These are phyloP conservation scores for Dendrostoma leiphaemia DNA, from an alignment of 2,329 filamentous ascomycete genomes.

Conservation along the genomic window DNA sequence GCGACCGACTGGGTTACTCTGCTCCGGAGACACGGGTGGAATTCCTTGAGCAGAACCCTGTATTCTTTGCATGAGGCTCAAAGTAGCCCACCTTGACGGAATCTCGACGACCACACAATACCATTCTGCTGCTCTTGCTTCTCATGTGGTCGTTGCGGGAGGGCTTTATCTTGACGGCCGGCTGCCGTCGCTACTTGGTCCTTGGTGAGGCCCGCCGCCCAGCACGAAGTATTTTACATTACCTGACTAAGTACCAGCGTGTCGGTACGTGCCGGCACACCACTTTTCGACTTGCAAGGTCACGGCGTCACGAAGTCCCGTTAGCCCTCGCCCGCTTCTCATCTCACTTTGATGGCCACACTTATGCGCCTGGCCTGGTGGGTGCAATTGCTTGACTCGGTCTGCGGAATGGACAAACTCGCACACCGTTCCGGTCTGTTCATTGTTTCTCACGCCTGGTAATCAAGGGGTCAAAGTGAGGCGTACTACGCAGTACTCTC, in stretches of 20 bases:
- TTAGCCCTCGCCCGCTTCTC: too few relatives aligned
- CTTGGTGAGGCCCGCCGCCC: neutral
- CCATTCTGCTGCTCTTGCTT: too few relatives aligned
- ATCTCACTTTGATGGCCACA: too few relatives aligned
- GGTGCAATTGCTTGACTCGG: too few relatives aligned
- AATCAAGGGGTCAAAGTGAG: too few relatives aligned
- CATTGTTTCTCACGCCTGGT: too few relatives aligned
- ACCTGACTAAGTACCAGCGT: slow-evolving; percentile 16
- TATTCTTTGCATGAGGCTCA: neutral
- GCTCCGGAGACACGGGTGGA: neutral
- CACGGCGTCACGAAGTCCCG: slow-evolving; percentile 21
- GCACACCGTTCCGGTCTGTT: too few relatives aligned
- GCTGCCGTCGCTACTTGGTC: neutral
- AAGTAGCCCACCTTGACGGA: neutral
- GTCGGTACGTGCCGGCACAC: slow-evolving; percentile 12
- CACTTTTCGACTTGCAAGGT: neutral
- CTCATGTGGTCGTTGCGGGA: neutral
- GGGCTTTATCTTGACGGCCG: neutral
- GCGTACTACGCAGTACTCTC: slow-evolving; percentile 14
- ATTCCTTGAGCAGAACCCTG: neutral
- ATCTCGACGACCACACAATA: too few relatives aligned
- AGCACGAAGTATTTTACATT: neutral
- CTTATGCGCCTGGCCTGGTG: too few relatives aligned
- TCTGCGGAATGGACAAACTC: too few relatives aligned
- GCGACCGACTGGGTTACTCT: neutral